Base-by-base conservation (phyloP, 1,284 basidiomycete genomes). In the Trametes versicolor region DNA sequence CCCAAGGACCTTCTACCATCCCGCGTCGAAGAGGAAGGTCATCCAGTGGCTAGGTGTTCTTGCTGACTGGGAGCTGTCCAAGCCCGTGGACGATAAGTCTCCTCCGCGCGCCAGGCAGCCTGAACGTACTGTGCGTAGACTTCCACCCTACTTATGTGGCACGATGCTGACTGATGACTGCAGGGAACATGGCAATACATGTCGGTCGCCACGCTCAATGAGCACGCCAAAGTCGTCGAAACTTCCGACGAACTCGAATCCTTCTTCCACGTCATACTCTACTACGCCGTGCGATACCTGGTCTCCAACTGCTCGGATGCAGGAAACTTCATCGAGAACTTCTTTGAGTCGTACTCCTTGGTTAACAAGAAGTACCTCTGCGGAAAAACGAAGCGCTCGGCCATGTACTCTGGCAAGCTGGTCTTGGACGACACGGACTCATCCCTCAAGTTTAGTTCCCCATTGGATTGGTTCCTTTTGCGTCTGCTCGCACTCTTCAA, bases 101-200 rank as follows among this genome's bases (percentile, higher is more conserved):
- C 21, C 29, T 13, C 19, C 41, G 19, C n/a, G 13, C 7, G 50
- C 47, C 15, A 45, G 50, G 9, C 67, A 68, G 45, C 58, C 61
- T 12, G 55, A 53, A 10, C 57, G 60, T 3, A 59, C 63, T 12
- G 63, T 62, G 34, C 25, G 63, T 52, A 9, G 7, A 13, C 21
- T 1, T 21, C 4, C 43, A 4, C n/a, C 15, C 45, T 27, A 5
- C 9, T 15, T 25, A 23, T 4, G 6, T 9, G 13, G 3, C 3
- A 17, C 43, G 32, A 21, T 21, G 17, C 34, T 62, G 7, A 19
- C 15, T 10, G 36, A 10, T 25, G 34, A 9, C 23, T 49, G 12
- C 17, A 66, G 67, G 64, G 67, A 2, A 69, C 67, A 13, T 66
- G 64, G 64, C 64, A 66, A 36, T 69, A 58, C 43, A 49, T 49